Evolutionary conservation across 2,329 filamentous ascomycete species (phyloP), one percentile per base, ranked within the genome.

Genomic region (Claviceps sp.): DNA sequence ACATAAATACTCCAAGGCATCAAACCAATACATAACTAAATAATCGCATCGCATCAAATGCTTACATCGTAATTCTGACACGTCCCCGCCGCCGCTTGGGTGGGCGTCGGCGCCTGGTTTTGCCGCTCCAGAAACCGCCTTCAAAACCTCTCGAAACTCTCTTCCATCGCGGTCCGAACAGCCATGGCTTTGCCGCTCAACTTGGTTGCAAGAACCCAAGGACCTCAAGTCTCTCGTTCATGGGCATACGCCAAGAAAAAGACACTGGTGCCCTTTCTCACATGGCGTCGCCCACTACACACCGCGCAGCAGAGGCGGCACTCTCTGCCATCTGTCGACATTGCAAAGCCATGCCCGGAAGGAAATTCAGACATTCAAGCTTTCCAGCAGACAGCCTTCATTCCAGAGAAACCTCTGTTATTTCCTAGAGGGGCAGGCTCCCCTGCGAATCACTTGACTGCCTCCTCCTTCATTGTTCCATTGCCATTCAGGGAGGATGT

Each of bases 341-440:
- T 49, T 36, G 52, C 54, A 7, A 40, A 39, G n/a, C 53, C 56
- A 48, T 54, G 55, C n/a, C 38, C 52, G 16, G 22, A 36, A 22
- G 50, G 51, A 16, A 37, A 45, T 62, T 14, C 60, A 58, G 56
- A 61, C 50, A 54, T 78, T 45, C 61, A 69, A 1, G 54, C 59
- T 14, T 86, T 86, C 60, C 74, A 71, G 26, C 57, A 70, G n/a
- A 56, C 66, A 38, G 80, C 74, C 38, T 81, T 84, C 59, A 55
- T 61, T 1, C 69, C 75, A 1, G 71, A 76, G 46, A 66, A 62
- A 17, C 83, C 83, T 3, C 54, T 61, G 2, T 64, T 73, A 9
- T 63, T 82, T 17, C 66, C 80, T 5, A 71, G 71, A n/a, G 62
- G 65, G 36, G 60, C 62, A 6, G 59, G 62, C 2, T 76, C 76